These are phyloP conservation scores for Penicillium soppii DNA, from an alignment of 495 filamentous ascomycete species.

Conservation along the genomic window DNA sequence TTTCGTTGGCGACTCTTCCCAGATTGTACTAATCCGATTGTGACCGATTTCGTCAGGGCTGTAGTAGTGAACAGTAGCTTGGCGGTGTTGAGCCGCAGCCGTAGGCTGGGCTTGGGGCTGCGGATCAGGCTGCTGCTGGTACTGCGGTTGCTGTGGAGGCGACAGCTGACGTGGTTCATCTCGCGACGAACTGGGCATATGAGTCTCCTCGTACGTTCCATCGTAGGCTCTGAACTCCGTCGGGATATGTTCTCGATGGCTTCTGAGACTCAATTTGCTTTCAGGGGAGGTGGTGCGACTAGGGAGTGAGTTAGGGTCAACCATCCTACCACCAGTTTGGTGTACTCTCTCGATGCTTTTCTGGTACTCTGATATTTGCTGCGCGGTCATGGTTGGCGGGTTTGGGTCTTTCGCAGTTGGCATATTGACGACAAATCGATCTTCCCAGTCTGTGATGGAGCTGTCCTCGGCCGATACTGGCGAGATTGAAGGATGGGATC, in stretches of 20 bases:
- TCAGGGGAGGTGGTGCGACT: conserved; percentile 33
- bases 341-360: conserved; percentile 36
- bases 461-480: conserved; percentile 33
- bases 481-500: conserved; percentile 34
- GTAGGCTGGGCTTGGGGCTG: conserved; percentile 1
- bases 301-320: conserved; percentile 33
- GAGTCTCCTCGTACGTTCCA: conserved; percentile 24
- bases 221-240: conserved; percentile 19
- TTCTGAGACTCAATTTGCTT: conserved; percentile 3
- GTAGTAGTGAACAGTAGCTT: conserved; percentile 32
- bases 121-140: background rate
- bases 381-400: conserved; percentile 38
- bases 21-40: conserved; percentile 39
- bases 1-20: conserved; percentile 34
- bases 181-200: background rate
- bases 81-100: conserved; percentile 1
- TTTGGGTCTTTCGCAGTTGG: conserved; percentile 46
- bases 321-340: conserved; percentile 26
- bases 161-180: conserved; percentile 8
- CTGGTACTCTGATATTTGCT: conserved; percentile 44
- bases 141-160: background rate
- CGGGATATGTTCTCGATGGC: conserved; percentile 9
- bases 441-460: conserved; percentile 41
- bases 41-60: conserved; percentile 46
- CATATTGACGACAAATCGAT: conserved; percentile 50